Conservation (phyloP, 495 filamentous ascomycete genomes). For the Trichoderma gamsii region DNA sequence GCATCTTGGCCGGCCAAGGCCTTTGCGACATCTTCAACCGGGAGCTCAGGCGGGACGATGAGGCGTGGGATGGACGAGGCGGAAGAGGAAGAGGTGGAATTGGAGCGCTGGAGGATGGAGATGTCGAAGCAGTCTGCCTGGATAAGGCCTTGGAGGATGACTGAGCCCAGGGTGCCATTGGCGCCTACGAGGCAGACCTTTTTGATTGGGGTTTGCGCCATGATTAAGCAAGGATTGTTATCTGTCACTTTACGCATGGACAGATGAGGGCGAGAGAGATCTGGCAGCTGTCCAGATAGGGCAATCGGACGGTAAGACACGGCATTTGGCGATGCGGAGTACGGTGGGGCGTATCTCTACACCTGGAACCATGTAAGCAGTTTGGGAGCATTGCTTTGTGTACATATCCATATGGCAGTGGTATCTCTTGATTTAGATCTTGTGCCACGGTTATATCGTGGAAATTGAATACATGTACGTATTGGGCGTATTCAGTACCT, state of each 20-base stretch:
- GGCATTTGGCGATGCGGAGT: background rate
- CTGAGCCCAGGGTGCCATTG: constrained; percentile 34
- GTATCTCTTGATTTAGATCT: too few relatives aligned
- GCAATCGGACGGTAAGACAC: background rate
- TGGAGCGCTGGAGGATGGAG: constrained; percentile 33
- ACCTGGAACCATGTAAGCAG: too few relatives aligned
- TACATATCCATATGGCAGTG: too few relatives aligned
- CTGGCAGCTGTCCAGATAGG: background rate
- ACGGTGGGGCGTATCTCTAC: background rate
- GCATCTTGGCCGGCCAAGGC: constrained; percentile 22
- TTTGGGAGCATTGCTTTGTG: too few relatives aligned
- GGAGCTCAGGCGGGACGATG: constrained; percentile 20
- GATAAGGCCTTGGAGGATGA: constrained; percentile 32
- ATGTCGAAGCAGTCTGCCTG: constrained; percentile 26
- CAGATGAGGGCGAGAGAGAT: background rate
- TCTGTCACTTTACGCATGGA: background rate
- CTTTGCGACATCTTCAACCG: constrained; percentile 15
- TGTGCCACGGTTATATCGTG: too few relatives aligned
- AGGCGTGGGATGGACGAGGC: constrained; percentile 14
- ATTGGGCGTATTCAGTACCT: background rate
- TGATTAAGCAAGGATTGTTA: background rate
- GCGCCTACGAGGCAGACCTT: constrained; percentile 31
- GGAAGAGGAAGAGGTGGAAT: constrained; percentile 20
- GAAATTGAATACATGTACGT: too few relatives aligned
- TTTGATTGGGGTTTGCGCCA: constrained; percentile 14